These are phyloP conservation scores for Cutaneotrichosporon spelunceum DNA, from an alignment of 1,284 basidiomycete species.

Conservation along the genomic window DNA sequence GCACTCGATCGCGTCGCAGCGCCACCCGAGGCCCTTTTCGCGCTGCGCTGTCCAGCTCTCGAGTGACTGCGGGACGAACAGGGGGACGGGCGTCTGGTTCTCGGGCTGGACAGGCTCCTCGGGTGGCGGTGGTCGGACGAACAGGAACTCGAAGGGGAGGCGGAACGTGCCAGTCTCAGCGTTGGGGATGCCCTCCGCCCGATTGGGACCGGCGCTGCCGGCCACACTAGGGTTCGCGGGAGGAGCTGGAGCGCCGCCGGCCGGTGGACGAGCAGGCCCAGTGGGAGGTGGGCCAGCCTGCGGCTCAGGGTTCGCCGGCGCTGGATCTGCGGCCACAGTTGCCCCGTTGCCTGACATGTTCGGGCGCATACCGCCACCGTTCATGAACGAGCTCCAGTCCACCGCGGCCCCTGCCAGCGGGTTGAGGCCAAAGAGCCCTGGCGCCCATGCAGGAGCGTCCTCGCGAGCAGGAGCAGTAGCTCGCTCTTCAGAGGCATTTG, in stretches of 20 bases:
- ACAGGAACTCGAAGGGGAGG: constrained; percentile 16
- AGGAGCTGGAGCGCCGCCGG: background rate
- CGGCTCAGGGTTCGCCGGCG: background rate
- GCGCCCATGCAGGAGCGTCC: background rate
- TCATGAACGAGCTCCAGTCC: background rate
- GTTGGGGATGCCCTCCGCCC: background rate
- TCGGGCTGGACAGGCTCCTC: background rate
- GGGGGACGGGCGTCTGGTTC: constrained; percentile 3
- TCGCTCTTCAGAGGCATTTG: background rate
- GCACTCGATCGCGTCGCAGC: constrained; percentile 44
- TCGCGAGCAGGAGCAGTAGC: background rate
- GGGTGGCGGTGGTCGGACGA: constrained; percentile 7
- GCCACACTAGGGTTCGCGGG: background rate
- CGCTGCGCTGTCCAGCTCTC: constrained; percentile 39
- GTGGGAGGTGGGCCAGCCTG: background rate
- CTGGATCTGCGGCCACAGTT: background rate
- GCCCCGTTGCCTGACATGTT: background rate
- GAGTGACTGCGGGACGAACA: constrained; percentile 29
- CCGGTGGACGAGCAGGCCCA: background rate
- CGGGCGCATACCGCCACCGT: background rate
- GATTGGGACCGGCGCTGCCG: background rate
- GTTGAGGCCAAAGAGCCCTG: background rate
- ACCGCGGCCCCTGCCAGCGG: background rate
- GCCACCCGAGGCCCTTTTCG: constrained; percentile 44
- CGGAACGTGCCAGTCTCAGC: background rate